A percentile compares a stretch with the other conserved stretches of the same genome.
Conservation (phyloP, 768 basidiomycete species). For the Suillus decipiens region DNA sequence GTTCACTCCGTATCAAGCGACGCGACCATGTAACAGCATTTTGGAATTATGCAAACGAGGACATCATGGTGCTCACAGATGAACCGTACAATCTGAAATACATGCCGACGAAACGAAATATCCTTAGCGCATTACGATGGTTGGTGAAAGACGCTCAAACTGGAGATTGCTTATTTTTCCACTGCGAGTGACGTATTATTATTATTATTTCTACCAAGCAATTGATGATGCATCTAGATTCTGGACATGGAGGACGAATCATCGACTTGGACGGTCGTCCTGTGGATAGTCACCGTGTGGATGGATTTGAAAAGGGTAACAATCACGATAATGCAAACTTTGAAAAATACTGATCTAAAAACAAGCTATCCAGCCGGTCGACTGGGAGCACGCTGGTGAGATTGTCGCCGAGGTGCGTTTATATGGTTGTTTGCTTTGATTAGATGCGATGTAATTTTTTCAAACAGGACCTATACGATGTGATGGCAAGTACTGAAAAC, state of each 20-base stretch:
- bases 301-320: constrained; percentile 5
- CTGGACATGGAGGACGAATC: constrained; percentile 9
- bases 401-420: constrained; percentile 2
- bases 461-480: not conserved
- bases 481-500: not conserved
- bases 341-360: not conserved
- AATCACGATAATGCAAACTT: not conserved
- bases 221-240: not conserved
- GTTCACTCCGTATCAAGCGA: not conserved
- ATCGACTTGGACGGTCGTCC: not conserved
- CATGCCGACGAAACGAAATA: constrained; percentile 48
- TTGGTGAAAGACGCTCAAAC: constrained; percentile 61
- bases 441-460: not conserved
- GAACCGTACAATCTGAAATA: constrained; percentile 35
- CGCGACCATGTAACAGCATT: constrained; percentile 21
- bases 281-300: not conserved
- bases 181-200: constrained; percentile 37
- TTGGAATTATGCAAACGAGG: constrained; percentile 45
- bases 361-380: constrained; percentile 5
- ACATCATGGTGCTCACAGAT: constrained; percentile 54
- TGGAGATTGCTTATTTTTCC: constrained; percentile 70
- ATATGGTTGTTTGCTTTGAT: not conserved
- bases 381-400: constrained; percentile 2
- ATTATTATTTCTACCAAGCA: not conserved
- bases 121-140: constrained; percentile 52